These are phyloP conservation scores for Pholiota microspora DNA, from an alignment of 768 basidiomycete species.

Conservation along the genomic window DNA sequence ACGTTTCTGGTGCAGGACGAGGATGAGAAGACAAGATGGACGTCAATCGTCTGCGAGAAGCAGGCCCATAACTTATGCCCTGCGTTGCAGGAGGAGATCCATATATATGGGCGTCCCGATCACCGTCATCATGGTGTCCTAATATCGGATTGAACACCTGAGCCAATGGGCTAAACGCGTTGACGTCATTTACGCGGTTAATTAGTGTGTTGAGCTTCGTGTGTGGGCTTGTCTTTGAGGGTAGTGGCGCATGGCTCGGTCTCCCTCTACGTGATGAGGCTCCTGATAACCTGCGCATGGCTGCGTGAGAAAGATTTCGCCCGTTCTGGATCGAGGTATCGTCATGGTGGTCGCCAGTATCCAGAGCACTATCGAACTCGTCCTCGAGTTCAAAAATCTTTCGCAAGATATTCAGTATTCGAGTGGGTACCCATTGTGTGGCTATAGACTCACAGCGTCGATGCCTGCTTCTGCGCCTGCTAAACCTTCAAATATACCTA, in stretches of 20 bases:
- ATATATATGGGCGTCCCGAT: slow-evolving; percentile 23
- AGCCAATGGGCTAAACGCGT: slow-evolving; percentile 63
- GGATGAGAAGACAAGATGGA: slow-evolving; percentile 25
- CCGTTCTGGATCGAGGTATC: slow-evolving; percentile 14
- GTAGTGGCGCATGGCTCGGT: slow-evolving; percentile 14
- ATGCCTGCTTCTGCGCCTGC: slow-evolving; percentile 74
- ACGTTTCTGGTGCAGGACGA: slow-evolving; percentile 14
- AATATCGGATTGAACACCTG: slow-evolving; percentile 71
- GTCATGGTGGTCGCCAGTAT: slow-evolving; percentile 39
- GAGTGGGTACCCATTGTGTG: too few relatives aligned
- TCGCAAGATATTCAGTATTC: neutral
- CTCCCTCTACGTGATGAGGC: slow-evolving; percentile 13
- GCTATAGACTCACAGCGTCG: slow-evolving; percentile 54
- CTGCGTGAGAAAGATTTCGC: slow-evolving; percentile 19
- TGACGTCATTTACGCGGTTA: slow-evolving; percentile 29
- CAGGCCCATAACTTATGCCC: slow-evolving; percentile 43
- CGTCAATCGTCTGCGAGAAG: slow-evolving; percentile 38
- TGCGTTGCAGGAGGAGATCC: slow-evolving; percentile 15
- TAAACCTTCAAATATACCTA: slow-evolving; percentile 79
- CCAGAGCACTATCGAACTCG: slow-evolving; percentile 59
- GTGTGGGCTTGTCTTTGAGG: slow-evolving; percentile 28
- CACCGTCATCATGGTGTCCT: slow-evolving; percentile 43
- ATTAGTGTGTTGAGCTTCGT: slow-evolving; percentile 44
- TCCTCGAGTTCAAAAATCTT: slow-evolving; percentile 83
- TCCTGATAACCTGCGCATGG: slow-evolving; percentile 19